These are phyloP conservation scores for Fusarium chlamydosporum DNA, from an alignment of 2,329 filamentous ascomycete species.

Conservation along the genomic window DNA sequence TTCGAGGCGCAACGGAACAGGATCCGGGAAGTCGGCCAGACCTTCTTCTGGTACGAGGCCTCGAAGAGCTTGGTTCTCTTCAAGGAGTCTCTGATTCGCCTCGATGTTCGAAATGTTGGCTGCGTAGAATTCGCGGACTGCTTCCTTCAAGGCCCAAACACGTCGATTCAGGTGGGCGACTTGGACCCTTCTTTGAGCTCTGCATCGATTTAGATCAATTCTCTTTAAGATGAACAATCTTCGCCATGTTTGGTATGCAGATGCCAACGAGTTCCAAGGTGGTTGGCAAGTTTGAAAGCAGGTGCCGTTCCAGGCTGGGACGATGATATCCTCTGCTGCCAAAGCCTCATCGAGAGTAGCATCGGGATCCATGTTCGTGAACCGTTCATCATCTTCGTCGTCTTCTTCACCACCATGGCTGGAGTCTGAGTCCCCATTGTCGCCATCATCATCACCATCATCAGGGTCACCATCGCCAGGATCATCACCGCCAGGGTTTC, in stretches of 20 bases:
- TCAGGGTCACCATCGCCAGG: background rate
- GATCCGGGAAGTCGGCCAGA: background rate
- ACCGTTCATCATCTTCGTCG: background rate
- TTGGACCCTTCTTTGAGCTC: rapidly evolving
- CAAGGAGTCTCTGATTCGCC: background rate
- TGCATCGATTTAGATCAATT: background rate
- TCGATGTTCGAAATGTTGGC: background rate
- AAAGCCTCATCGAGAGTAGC: background rate
- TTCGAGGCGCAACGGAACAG: background rate
- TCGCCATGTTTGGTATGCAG: background rate
- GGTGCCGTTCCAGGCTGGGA: conserved; percentile 2
- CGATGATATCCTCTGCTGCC: background rate
- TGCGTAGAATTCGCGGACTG: conserved; percentile 9
- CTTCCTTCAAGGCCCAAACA: background rate
- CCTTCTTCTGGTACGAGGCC: background rate
- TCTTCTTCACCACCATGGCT: background rate
- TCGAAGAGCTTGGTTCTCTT: background rate
- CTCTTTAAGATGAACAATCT: background rate
- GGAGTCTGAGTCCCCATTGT: background rate
- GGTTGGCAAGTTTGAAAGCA: conserved; percentile 15
- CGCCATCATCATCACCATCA: background rate
- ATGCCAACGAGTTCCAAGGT: background rate
- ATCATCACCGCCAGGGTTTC: background rate
- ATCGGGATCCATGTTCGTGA: background rate
- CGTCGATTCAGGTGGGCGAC: background rate